A percentile compares a stretch with the other conserved stretches of the same genome.
phyloP scores from a whole-genome alignment of 176 grass and related monocot genomes.

The Secale cereale region DNA sequence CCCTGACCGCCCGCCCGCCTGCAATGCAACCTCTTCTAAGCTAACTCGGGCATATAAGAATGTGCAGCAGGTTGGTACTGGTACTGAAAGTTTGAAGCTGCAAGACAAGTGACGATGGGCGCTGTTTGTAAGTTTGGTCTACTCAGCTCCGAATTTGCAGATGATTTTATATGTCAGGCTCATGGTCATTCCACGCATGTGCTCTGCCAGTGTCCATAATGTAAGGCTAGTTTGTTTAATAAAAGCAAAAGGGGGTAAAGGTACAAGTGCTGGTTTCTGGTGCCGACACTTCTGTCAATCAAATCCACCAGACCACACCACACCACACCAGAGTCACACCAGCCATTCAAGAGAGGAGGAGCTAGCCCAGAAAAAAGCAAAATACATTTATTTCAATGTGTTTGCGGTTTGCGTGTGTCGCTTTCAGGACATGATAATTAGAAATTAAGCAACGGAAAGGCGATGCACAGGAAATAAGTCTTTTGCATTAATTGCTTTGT shows the following conservation, averaged over 20 bases:
- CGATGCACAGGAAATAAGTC: not conserved
- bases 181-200: not conserved
- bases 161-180: not conserved
- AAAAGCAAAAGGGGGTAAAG: not conserved
- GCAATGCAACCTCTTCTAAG: not conserved
- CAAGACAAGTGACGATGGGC: not conserved
- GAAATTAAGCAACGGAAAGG: slow-evolving; percentile 1
- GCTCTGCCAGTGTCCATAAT: not conserved
- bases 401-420: not conserved
- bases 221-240: not conserved
- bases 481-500: not conserved
- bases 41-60: not conserved
- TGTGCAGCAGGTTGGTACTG: not conserved
- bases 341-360: not conserved
- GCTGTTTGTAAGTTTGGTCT: not conserved
- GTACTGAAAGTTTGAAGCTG: not conserved
- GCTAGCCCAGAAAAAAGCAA: not conserved
- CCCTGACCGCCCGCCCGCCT: not conserved
- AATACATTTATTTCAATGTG: not conserved
- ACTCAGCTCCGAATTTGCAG: not conserved
- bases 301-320: not conserved
- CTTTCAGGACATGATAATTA: not conserved
- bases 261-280: slow-evolving; percentile 30
- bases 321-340: slow-evolving; percentile 18
- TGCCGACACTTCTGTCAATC: slow-evolving; percentile 34